Evolutionary conservation across 805 yeast species (phyloP), one percentile per base, ranked within the genome.

Genomic region (Saccharomycopsis schoenii): DNA sequence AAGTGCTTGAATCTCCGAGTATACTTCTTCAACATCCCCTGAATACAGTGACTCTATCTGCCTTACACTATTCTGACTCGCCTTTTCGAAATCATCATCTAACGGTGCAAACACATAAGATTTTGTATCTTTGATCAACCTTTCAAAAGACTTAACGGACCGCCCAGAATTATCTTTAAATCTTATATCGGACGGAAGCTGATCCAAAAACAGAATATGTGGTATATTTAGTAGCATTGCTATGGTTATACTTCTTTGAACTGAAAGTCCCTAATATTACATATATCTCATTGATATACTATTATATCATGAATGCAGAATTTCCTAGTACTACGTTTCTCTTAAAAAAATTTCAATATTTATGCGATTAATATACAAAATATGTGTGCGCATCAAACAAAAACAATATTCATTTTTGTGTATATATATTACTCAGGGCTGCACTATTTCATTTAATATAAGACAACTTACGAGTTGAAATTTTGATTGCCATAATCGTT

Each of bases 1-100:
- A 83, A 88, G 78, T 58, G 75, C 79, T 67, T 85, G 92, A 60
- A 89, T 80, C 55, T 83, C 83, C 66, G 89, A 96, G 71, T 87
- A 90, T 9, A 90, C 71, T 1, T 86, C 81, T 62, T 89, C 90
- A 17, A 81, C 74, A 69, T 90, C 96, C 0, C 82, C 77, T 6
- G 67, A 58, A 12, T 66, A 69, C 54, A 68, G 69, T 4, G 67
- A 64, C 66, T 86, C 93, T 68, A 85, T 70, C 17, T 73, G 69
- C 1, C 72, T 66, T 85, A 91, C 80, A 62, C 74, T 76, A 39
- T 73, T 71, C 68, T 92, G 97, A 69, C 90, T 92, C n/a, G 76
- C 71, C 37, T 72, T 71, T 67, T 92, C 97, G 96, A 96, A 92
- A 1, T 74, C 75, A 68, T 82, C 82, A 14, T 54, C 47, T 21